Evolutionary conservation across 768 basidiomycete genomes (phyloP).

Genomic region (Cystobasidium tubakii): DNA sequence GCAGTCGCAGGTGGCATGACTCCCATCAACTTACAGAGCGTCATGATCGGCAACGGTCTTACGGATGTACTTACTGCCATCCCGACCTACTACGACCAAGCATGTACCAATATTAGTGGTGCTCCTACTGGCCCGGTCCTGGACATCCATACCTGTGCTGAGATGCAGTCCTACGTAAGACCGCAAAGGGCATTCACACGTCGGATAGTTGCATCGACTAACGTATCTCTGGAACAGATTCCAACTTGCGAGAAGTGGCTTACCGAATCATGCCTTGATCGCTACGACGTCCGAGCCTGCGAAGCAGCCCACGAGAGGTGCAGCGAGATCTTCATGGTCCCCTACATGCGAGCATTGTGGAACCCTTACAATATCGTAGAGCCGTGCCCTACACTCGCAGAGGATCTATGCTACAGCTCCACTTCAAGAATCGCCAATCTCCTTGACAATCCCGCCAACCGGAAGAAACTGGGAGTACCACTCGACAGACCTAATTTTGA

Average conservation of each 20-base stretch:
- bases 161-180: conserved; percentile 36
- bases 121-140: conserved; percentile 34
- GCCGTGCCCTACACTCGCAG: conserved; percentile 36
- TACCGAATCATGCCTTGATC: conserved; percentile 28
- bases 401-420: conserved; percentile 36
- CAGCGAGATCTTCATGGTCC: not conserved
- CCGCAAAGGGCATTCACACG: not conserved
- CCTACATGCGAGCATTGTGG: conserved; percentile 30
- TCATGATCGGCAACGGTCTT: conserved; percentile 27
- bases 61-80: conserved; percentile 31
- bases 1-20: conserved; percentile 13
- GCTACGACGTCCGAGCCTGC: conserved; percentile 8
- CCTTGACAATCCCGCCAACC: conserved; percentile 27
- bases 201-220: not conserved
- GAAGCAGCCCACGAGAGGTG: conserved; percentile 26
- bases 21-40: conserved; percentile 29
- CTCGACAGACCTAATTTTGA: conserved; percentile 15
- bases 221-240: not conserved
- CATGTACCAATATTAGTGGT: conserved; percentile 29
- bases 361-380: conserved; percentile 36
- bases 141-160: conserved; percentile 26
- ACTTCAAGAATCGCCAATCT: conserved; percentile 28
- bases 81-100: conserved; percentile 38
- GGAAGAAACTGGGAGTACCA: conserved; percentile 32
- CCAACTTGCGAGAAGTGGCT: conserved; percentile 36